These are phyloP conservation scores for Neurospora crassa DNA, from an alignment of 2,329 filamentous ascomycete genomes.

Conservation along the genomic window DNA sequence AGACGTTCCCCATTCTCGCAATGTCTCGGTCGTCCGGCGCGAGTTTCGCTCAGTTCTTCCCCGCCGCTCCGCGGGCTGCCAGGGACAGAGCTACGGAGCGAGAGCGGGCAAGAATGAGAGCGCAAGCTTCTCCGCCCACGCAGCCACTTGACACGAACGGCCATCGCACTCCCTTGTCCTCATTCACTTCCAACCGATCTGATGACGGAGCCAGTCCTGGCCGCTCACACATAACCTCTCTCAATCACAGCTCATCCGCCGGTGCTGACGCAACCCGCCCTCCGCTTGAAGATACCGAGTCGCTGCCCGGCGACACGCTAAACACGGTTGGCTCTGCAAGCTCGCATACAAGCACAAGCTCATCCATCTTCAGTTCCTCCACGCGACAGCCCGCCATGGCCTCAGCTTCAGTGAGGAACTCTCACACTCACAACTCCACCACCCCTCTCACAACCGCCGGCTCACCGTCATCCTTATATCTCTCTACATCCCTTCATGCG, in stretches of 20 bases:
- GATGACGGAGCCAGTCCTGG: conserved; percentile 7
- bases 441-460: conserved; percentile 43
- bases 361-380: conserved; percentile 57
- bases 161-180: conserved; percentile 14
- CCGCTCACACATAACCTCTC: conserved; percentile 18
- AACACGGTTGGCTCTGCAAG: conserved; percentile 64
- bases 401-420: conserved; percentile 29
- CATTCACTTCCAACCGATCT: conserved; percentile 6
- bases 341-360: conserved; percentile 60
- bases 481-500: conserved; percentile 30
- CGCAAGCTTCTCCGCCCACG: conserved; percentile 24
- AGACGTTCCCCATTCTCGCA: conserved; percentile 42
- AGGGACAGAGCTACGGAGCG: conserved; percentile 50
- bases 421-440: conserved; percentile 31
- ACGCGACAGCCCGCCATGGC: conserved; percentile 32
- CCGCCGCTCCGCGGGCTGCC: conserved; percentile 60
- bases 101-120: conserved; percentile 47
- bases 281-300: conserved; percentile 47
- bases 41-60: conserved; percentile 82
- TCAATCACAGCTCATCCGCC: conserved; percentile 25
- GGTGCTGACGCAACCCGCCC: conserved; percentile 28
- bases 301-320: conserved; percentile 53
- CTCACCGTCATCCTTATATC: conserved; percentile 40
- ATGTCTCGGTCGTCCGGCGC: conserved; percentile 72
- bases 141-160: conserved; percentile 17